Base-by-base conservation (phyloP, 2,329 filamentous ascomycete genomes). In the Colletotrichum lupini region DNA sequence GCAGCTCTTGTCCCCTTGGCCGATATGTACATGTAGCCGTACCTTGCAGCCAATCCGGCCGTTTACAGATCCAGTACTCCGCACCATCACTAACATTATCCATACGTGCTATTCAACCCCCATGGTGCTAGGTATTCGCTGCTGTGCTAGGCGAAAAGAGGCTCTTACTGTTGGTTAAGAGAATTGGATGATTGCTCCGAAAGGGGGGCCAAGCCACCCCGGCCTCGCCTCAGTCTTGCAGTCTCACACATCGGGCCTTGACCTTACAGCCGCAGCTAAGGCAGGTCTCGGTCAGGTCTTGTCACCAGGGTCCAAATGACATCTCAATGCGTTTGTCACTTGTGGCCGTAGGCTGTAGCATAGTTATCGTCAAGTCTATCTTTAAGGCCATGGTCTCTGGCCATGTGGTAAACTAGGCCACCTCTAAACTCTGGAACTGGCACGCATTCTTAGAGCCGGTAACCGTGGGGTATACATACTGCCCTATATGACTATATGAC, bases 321-420 rank as follows among this genome's bases (percentile, higher is more conserved):
- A 30, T 62, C 42, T 62, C 60, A 26, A 62, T 62, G 60, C 42
- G 42, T 62, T 62, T 19, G 26, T 52, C 42, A 19, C 46, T 62
- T 19, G 26, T 32, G 24, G 24, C 24, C 46, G 56, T 28, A 19
- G 24, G 19, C 19, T 57, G 56, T 28, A 19, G 22, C 32, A 30
- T n/a, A 24, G 32, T 56, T 56, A 42, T 42, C 49, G 11, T 32
- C 42, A 30, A 16, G 24, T 22, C 52, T 42, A 22, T 49, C 42
- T n/a, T 9, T 49, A 37, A 55, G 32, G 16, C 22, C 24, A 56
- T 65, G 49, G 22, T 22, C 49, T 52, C 60, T 30, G 35, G 24
- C 49, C 61, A 37, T n/a, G 16, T 28, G 62, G 42, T 32, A 8
- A 28, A 42, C 46, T 4, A 49, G 8, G 16, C 16, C n/a, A 14